phyloP scores from a whole-genome alignment of 306 rosid species.

The apple (Malus domestica) region ASM211411v1 NC_041800.1:11182001-11182500 shows the following conservation, averaged over 20 bases:
- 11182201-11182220: not conserved
- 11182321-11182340: constrained; percentile 7
- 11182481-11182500: too few relatives aligned
- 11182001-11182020: not conserved
- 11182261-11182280: not conserved
- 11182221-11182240: not conserved
- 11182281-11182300: not conserved
- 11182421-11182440: not conserved
- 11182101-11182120: not conserved
- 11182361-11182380: not conserved
- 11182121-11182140: not conserved
- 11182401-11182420: not conserved
- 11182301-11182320: constrained; percentile 6
- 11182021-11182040: not conserved
- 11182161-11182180: not conserved
- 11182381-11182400: not conserved
- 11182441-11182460: not conserved
- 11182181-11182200: constrained; percentile 18
- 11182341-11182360: not conserved
- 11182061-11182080: constrained; percentile 5
- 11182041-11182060: not conserved
- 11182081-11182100: not conserved
- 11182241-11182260: not conserved
- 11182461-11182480: not conserved
- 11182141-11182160: not conserved